Base-by-base conservation (phyloP, 208 protist genomes). In the Leptomonas seymouri region DNA sequence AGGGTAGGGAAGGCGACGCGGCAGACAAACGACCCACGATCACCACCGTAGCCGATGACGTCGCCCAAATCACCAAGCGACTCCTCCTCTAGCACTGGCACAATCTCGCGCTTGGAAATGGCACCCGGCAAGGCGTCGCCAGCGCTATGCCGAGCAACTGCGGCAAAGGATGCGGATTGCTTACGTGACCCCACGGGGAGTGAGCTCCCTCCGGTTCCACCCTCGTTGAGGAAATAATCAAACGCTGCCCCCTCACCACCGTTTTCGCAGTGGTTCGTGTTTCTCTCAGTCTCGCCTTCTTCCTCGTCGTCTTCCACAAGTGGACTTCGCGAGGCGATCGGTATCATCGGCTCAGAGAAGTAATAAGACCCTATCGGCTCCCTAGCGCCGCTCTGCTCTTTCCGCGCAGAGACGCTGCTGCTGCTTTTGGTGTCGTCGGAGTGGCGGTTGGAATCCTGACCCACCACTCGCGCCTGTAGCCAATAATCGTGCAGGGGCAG, bases 21-120 rank as follows among this genome's bases (percentile, higher is more conserved):
- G 76, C 87, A 95, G 25, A 95, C 90, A 36, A 81, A 70, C 2
- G 87, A 84, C 12, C 90, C 90, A 36, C 82, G 85, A 50, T 93
- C 78, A 8, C 90, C 90, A 12, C 90, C 90, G 36, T 81, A 79
- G 23, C 90, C 87, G 49, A 95, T 84, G 1, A 81, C 63, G 7
- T 75, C 67, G 20, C 55, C 51, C n/a, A 67, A 48, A 23, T 74
- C 53, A 2, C 68, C 76, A 7, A 84, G 67, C 3, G 41, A n/a
- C n/a, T 57, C 67, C 41, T 73, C 70, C 48, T 56, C 50, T 12
- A 67, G 0, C 18, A 45, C 64, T 28, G 61, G 67, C 21, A 80
- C 41, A 3, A 21, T 1, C 0, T 63, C 62, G 44, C 25, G 59
- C 18, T 50, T 16, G 20, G 44, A 31, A 2, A 23, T 25, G 18